Percentiles rank a stretch among this genome's conserved stretches.
Evolutionary conservation across 1,139 yeast species (phyloP).

Genomic region (Yarrowia galli): DNA sequence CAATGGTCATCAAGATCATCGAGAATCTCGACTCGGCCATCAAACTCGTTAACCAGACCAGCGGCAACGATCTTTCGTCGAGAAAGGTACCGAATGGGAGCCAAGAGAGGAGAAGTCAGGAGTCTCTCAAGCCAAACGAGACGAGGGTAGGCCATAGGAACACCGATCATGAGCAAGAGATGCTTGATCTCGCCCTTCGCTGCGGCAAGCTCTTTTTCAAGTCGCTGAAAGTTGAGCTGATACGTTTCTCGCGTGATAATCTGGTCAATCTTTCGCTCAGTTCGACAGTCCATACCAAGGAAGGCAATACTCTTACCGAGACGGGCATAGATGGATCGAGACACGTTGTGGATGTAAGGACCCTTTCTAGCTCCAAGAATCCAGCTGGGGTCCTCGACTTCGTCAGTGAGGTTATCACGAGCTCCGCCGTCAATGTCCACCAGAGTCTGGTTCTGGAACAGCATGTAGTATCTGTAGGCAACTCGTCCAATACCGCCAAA

Average conservation of each 20-base stretch:
- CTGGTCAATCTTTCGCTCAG: constrained; percentile 75
- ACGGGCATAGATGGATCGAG: constrained; percentile 73
- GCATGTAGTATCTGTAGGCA: constrained; percentile 86
- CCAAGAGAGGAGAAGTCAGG: constrained; percentile 61
- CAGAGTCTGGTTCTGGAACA: constrained; percentile 82
- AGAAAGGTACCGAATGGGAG: constrained; percentile 73
- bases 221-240: constrained; percentile 63
- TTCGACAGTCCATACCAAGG: constrained; percentile 88
- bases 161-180: constrained; percentile 82
- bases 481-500: constrained; percentile 74
- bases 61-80: constrained; percentile 68
- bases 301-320: constrained; percentile 77
- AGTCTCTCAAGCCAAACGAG: constrained; percentile 86
- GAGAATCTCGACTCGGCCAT: constrained; percentile 85
- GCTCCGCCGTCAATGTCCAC: constrained; percentile 49
- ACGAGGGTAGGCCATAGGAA: constrained; percentile 93
- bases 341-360: constrained; percentile 67
- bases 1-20: constrained; percentile 96
- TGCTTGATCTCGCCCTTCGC: constrained; percentile 71
- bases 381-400: constrained; percentile 50
- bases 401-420: constrained; percentile 53
- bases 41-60: constrained; percentile 83
- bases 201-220: constrained; percentile 60
- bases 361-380: constrained; percentile 56
- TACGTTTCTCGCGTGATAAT: constrained; percentile 68